These are phyloP conservation scores for Talaromyces sp. DNA, from an alignment of 2,329 filamentous ascomycete species.

Conservation along the genomic window DNA sequence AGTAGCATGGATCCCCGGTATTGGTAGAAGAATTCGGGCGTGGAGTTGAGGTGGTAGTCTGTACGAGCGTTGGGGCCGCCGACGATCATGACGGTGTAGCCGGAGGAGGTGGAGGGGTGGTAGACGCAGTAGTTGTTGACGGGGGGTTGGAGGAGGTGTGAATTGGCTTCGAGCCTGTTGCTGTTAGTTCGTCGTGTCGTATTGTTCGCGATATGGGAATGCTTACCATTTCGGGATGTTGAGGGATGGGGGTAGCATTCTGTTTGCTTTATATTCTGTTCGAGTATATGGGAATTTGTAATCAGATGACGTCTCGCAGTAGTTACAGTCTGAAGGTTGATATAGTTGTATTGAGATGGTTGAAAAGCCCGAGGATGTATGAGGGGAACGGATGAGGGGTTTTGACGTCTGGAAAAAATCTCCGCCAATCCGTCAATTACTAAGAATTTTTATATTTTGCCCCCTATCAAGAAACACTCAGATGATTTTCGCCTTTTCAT, in stretches of 20 bases:
- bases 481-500: background rate
- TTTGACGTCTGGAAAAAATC: background rate
- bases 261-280: background rate
- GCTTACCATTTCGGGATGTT: constrained; percentile 48
- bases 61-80: constrained; percentile 94
- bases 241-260: constrained; percentile 27
- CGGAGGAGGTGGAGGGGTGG: constrained; percentile 68
- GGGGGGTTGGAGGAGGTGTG: constrained; percentile 86
- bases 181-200: background rate
- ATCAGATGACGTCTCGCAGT: background rate
- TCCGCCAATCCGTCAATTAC: background rate
- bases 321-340: too few relatives aligned
- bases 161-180: constrained; percentile 80
- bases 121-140: constrained; percentile 98
- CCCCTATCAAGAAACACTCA: too few relatives aligned
- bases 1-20: constrained; percentile 90
- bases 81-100: constrained; percentile 89
- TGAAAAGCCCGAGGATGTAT: background rate
- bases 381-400: constrained; percentile 9
- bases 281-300: too few relatives aligned
- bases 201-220: constrained; percentile 12
- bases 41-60: constrained; percentile 97
- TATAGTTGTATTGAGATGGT: background rate
- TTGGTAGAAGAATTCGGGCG: constrained; percentile 98
- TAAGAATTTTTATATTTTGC: background rate